Evolutionary conservation across 2,329 filamentous ascomycete genomes (phyloP), one percentile per base, ranked within the genome.

Genomic region (Paecilomyces niveus): DNA sequence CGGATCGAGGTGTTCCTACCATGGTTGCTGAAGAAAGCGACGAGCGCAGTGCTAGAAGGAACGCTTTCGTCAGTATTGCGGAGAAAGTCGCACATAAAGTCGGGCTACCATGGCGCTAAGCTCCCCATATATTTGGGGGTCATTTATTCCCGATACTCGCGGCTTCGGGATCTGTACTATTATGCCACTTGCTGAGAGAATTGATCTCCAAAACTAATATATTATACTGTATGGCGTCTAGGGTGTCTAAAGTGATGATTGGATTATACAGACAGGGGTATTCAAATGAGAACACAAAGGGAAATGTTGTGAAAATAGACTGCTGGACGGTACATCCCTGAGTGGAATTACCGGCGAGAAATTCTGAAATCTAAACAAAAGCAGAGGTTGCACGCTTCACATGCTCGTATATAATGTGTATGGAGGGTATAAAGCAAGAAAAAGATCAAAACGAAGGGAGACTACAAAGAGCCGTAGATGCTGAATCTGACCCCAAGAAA

Each of bases 1-100:
- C 90, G 1, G 91, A 96, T 73, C 80, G 83, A 21, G 94, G 94
- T 0, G 91, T 89, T 72, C 94, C 94, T 3, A 97, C 92, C 0
- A 89, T 97, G 0, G 91, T 96, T 2, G 84, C 90, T 1, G 90
- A 96, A 72, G 91, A 93, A 7, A 81, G 64, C 8, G 71, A 69
- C 31, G 68, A 71, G 22, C 72, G 85, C 1, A 92, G 90, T 65
- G 81, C 84, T 32, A 84, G 90, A 64, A 88, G 89, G 0, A 76
- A 80, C 56, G 85, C 86, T 0, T 99, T 97, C 70, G 75, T 87
- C 58, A 77, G 80, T 18, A 86, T 96, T 70, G 90, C 90, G 1
- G 77, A 81, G 56, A 72, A 78, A 59, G 74, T 85, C 9, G 78
- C 73, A 6, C 67, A 57, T 49, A 77, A 75, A 60, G 71, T 80